Evolutionary conservation across 257 asterid species (phyloP).

Genomic region (Striga asiatica): DNA sequence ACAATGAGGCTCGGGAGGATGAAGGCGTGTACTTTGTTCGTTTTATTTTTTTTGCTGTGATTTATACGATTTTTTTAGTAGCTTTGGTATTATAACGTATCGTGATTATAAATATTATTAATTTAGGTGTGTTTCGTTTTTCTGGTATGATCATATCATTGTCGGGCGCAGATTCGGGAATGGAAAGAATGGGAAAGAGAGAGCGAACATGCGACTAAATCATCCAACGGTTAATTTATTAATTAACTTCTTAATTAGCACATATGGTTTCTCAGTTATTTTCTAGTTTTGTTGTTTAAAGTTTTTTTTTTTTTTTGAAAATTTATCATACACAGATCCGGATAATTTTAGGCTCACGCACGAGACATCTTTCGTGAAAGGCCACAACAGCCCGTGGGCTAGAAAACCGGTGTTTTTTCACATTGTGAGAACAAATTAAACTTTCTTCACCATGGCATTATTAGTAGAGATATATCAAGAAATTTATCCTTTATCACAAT

Average conservation of each 20-base stretch:
- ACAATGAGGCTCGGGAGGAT: constrained; percentile 65
- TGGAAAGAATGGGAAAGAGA: constrained; percentile 81
- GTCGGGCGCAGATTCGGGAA: constrained; percentile 45
- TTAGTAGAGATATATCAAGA: no score
- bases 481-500: no score
- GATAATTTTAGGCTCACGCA: constrained; percentile 65
- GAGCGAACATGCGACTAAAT: constrained; percentile 17
- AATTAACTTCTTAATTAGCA: not conserved
- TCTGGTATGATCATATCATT: no score
- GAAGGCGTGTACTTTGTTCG: constrained; percentile 29
- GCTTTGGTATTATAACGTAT: no score
- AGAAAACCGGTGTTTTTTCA: constrained; percentile 41
- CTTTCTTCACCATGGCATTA: no score
- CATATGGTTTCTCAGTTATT: not conserved
- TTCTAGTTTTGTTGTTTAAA: not conserved
- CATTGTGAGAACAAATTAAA: constrained; percentile 41
- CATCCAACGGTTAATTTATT: constrained; percentile 29
- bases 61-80: no score
- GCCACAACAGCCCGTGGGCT: constrained; percentile 40
- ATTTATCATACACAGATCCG: constrained; percentile 36
- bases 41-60: not conserved
- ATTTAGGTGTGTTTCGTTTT: no score
- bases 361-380: constrained; percentile 67
- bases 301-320: not conserved
- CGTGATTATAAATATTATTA: no score